Conservation (phyloP, 768 basidiomycete genomes). For the Sistotremastrum suecicum region DNA sequence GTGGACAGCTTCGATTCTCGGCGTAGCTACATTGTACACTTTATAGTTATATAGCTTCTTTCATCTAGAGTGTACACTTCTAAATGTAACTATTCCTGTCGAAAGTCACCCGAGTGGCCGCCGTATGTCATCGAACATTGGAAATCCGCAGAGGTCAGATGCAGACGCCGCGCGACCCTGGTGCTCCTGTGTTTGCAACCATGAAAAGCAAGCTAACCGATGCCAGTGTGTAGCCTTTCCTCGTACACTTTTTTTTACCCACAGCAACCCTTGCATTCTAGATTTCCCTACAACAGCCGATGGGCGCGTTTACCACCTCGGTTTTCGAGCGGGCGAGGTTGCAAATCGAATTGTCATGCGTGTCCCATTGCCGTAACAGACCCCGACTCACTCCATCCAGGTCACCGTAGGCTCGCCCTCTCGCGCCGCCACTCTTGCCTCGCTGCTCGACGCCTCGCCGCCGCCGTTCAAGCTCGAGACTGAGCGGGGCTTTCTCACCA, state of each 20-base stretch:
- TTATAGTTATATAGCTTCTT: too few relatives aligned
- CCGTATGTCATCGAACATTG: too few relatives aligned
- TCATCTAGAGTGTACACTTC: too few relatives aligned
- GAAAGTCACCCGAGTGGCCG: too few relatives aligned
- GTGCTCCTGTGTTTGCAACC: neutral
- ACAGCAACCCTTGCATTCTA: conserved; percentile 14
- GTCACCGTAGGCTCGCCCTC: conserved; percentile 64
- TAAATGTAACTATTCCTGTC: too few relatives aligned
- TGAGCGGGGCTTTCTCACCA: conserved; percentile 63
- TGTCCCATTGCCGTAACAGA: conserved; percentile 9
- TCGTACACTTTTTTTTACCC: neutral
- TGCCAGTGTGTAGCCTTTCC: conserved; percentile 38
- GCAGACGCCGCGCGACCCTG: too few relatives aligned
- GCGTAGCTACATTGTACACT: too few relatives aligned
- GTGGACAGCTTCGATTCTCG: too few relatives aligned
- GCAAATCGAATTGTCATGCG: conserved; percentile 60
- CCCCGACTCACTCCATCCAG: conserved; percentile 19
- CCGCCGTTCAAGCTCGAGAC: conserved; percentile 48
- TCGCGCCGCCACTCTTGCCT: conserved; percentile 46
- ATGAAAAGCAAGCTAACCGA: conserved; percentile 55
- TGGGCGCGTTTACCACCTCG: conserved; percentile 68
- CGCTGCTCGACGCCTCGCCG: conserved; percentile 43
- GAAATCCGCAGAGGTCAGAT: too few relatives aligned
- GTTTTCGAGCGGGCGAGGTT: conserved; percentile 60
- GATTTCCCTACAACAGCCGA: conserved; percentile 69